phyloP scores from a whole-genome alignment of 2,329 filamentous ascomycete genomes.

The Colletotrichum shisoi region DNA sequence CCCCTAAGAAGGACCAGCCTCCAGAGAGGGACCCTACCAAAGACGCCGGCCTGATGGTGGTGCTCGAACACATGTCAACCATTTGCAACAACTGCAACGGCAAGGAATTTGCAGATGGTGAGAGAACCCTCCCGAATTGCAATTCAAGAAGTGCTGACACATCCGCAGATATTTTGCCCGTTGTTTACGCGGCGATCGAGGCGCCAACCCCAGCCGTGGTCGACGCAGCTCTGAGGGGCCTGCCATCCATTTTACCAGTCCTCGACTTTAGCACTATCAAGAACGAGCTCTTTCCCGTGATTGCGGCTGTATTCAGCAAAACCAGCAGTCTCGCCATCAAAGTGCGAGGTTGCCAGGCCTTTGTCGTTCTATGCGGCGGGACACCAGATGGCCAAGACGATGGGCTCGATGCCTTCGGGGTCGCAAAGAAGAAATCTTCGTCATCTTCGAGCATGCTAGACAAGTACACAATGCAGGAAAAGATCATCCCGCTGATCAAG shows the following conservation, averaged over 20 bases:
- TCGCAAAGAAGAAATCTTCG: constrained; percentile 66
- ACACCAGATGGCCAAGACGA: constrained; percentile 66
- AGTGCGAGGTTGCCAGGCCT: constrained; percentile 87
- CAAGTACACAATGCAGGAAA: constrained; percentile 98
- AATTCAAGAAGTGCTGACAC: background rate
- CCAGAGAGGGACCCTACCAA: constrained; percentile 73
- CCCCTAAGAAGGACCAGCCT: constrained; percentile 68
- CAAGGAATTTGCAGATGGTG: constrained; percentile 93
- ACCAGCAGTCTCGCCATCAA: constrained; percentile 96
- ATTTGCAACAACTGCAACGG: constrained; percentile 84
- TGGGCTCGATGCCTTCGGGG: constrained; percentile 75
- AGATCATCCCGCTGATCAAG: constrained; percentile 88
- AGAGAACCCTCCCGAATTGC: constrained; percentile 44
- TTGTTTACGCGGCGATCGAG: constrained; percentile 83
- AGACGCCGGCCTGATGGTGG: constrained; percentile 89
- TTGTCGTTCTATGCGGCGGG: constrained; percentile 88
- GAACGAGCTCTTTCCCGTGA: constrained; percentile 92
- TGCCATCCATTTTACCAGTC: constrained; percentile 82
- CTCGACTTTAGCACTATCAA: constrained; percentile 97
- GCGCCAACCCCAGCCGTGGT: constrained; percentile 89
- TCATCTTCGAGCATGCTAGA: constrained; percentile 82
- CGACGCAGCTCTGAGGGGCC: constrained; percentile 80
- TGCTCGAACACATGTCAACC: constrained; percentile 81
- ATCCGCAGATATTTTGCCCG: constrained; percentile 78
- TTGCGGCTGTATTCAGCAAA: constrained; percentile 88